A percentile compares a stretch with the other conserved stretches of the same genome.
Evolutionary conservation across 2,329 filamentous ascomycete genomes (phyloP).

Genomic region (Setomelanomma holmii): DNA sequence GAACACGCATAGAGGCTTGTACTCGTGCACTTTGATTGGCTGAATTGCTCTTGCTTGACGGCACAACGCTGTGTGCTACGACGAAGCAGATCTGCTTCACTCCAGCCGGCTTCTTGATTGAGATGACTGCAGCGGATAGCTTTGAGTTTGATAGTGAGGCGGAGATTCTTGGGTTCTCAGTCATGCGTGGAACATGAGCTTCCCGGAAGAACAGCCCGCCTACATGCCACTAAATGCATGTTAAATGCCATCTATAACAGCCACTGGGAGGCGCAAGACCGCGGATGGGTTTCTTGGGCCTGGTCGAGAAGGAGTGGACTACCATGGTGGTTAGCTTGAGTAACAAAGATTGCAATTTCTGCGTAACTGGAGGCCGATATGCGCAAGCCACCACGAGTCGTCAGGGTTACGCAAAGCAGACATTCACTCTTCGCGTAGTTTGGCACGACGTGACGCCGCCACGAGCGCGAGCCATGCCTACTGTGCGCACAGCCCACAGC

Average conservation of each 20-base stretch:
- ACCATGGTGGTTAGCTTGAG: no score
- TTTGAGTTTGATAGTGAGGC: background rate
- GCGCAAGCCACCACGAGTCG: no score
- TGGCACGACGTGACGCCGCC: background rate
- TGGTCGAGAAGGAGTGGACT: no score
- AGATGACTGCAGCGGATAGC: no score
- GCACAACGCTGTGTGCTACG: constrained; percentile 7
- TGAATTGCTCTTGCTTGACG: constrained; percentile 1
- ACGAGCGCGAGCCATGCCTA: background rate
- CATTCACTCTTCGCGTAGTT: background rate
- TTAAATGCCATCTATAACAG: background rate
- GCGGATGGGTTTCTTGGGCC: no score
- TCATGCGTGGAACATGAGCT: background rate
- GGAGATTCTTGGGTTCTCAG: background rate
- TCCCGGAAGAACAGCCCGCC: background rate
- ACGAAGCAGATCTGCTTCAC: no score
- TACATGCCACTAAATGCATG: background rate
- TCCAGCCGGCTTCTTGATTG: no score
- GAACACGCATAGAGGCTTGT: constrained; percentile 18
- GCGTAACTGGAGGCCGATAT: no score
- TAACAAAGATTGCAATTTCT: no score
- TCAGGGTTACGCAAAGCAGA: no score
- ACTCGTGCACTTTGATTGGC: constrained; percentile 21
- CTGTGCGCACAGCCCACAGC: constrained; percentile 17
- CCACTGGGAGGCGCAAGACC: background rate